These are phyloP conservation scores for Solanum pennellii DNA, from an alignment of 257 asterid species.

Conservation along the genomic window DNA sequence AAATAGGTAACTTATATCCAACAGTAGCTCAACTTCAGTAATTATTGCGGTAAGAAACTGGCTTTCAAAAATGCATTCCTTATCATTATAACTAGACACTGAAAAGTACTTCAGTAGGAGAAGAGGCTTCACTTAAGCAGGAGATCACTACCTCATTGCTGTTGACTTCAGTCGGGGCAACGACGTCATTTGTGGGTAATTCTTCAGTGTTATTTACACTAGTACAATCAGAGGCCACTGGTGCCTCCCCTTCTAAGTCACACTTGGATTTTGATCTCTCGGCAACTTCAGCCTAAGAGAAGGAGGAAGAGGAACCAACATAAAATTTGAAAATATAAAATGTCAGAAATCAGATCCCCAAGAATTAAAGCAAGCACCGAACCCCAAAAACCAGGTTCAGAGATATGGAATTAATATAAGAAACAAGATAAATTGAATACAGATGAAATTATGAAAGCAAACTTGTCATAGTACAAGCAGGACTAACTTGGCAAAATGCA, in stretches of 20 bases:
- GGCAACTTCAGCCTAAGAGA: slow-evolving; percentile 45
- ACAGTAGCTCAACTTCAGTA: not conserved
- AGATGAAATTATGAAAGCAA: not conserved
- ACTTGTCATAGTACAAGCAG: not conserved
- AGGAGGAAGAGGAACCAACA: not conserved
- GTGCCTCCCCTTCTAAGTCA: slow-evolving; percentile 25
- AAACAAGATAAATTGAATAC: not conserved
- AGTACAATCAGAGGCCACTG: slow-evolving; percentile 30
- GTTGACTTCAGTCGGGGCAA: slow-evolving; percentile 18
- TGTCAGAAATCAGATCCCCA: not conserved
- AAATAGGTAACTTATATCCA: not conserved
- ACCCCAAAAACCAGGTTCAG: not conserved
- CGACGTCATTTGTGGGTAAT: slow-evolving; percentile 12
- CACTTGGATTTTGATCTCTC: slow-evolving; percentile 37
- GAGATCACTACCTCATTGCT: slow-evolving; percentile 24
- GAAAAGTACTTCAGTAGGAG: not conserved
- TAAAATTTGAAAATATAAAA: not conserved
- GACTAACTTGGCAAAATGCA: slow-evolving; percentile 69
- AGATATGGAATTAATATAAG: not conserved
- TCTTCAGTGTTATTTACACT: slow-evolving; percentile 22
- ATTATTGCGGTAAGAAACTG: not conserved
- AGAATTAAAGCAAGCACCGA: not conserved
- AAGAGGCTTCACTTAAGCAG: not conserved
- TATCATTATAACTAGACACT: not conserved
- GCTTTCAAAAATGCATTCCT: not conserved